These are phyloP conservation scores for Geotrichum reessii DNA, from an alignment of 1,139 yeast genomes.

Conservation along the genomic window DNA sequence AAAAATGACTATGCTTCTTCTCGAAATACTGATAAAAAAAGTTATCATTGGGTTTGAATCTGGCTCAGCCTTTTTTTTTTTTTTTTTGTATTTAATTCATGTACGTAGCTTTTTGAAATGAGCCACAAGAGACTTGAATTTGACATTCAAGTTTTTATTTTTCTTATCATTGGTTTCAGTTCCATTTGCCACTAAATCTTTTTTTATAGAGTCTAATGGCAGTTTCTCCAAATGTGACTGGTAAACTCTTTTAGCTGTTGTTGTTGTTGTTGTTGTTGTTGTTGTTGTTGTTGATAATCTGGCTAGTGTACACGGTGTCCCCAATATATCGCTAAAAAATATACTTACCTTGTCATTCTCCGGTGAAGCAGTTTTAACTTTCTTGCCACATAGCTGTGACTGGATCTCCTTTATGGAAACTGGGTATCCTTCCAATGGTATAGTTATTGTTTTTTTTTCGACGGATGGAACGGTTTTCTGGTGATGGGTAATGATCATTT, in stretches of 20 bases:
- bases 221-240: constrained; percentile 19
- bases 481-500: constrained; percentile 17
- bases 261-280: too few relatives aligned
- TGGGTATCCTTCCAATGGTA: constrained; percentile 16
- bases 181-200: neutral
- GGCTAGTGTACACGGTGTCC: constrained; percentile 36
- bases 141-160: neutral
- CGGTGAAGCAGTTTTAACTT: constrained; percentile 21
- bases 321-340: constrained; percentile 33
- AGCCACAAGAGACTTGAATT: constrained; percentile 38
- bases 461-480: constrained; percentile 12
- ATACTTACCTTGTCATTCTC: constrained; percentile 22
- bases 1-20: constrained; percentile 36
- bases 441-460: constrained; percentile 20
- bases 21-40: constrained; percentile 34
- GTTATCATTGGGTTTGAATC: constrained; percentile 17
- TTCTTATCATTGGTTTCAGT: neutral
- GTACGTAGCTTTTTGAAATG: constrained; percentile 33
- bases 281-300: constrained; percentile 22
- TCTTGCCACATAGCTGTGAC: constrained; percentile 19
- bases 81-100: constrained; percentile 25
- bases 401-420: constrained; percentile 7
- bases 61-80: constrained; percentile 18
- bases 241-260: constrained; percentile 17
- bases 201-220: constrained; percentile 8